phyloP scores from a whole-genome alignment of 2,329 filamentous ascomycete species.

The Nigrospora sphaerica region DNA sequence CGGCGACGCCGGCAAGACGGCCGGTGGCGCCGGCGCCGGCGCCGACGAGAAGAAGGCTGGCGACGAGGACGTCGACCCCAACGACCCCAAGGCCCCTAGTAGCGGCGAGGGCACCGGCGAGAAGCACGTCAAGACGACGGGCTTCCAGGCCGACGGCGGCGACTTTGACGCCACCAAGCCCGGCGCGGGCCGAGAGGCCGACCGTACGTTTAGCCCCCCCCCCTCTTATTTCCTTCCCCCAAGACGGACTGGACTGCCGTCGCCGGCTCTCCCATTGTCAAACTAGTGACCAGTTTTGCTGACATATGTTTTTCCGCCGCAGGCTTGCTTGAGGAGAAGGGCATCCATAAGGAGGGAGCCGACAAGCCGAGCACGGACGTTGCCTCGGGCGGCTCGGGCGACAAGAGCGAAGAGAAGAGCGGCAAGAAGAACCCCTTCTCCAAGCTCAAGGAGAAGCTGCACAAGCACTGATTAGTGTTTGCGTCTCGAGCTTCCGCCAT shows the following conservation, averaged over 20 bases:
- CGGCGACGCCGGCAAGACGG: constrained; percentile 19
- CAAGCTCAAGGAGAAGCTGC: constrained; percentile 65
- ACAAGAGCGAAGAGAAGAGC: constrained; percentile 15
- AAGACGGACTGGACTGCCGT: neutral
- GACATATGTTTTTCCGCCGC: constrained; percentile 10
- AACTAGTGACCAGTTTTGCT: neutral
- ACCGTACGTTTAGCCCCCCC: constrained; percentile 39
- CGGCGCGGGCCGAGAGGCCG: constrained; percentile 60
- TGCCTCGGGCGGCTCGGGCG: constrained; percentile 7
- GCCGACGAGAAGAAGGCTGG: constrained; percentile 17
- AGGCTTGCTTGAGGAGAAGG: constrained; percentile 48
- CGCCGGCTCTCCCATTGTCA: neutral
- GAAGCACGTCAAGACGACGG: constrained; percentile 49
- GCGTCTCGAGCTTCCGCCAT: too few species aligned
- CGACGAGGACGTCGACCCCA: constrained; percentile 11
- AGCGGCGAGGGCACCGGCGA: constrained; percentile 44
- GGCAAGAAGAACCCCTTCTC: constrained; percentile 49
- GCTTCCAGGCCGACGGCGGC: constrained; percentile 57
- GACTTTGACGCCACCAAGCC: constrained; percentile 59
- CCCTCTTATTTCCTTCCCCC: neutral
- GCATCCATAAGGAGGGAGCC: constrained; percentile 27
- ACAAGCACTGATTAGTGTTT: constrained; percentile 31
- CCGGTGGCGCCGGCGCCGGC: constrained; percentile 20
- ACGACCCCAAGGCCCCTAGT: constrained; percentile 21
- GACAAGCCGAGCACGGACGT: constrained; percentile 9